A percentile compares a stretch with the other conserved stretches of the same genome.
Evolutionary conservation across 1,139 yeast genomes (phyloP).

Genomic region (Debaryomyces robertsiae): DNA sequence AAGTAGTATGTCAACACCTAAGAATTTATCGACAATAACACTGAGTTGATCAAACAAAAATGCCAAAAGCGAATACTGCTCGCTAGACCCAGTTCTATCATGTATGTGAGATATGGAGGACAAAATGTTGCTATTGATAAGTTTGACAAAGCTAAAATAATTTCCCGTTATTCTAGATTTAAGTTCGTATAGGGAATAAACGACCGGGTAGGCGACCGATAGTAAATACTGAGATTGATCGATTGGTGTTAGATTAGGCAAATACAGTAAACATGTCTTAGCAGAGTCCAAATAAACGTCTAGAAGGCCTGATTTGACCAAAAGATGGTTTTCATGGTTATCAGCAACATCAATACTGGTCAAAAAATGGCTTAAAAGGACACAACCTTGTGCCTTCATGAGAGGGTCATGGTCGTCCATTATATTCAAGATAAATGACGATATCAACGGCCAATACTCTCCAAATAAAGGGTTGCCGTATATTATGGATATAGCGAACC

Average conservation of each 20-base stretch:
- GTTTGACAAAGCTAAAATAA: slow-evolving; percentile 17
- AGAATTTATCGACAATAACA: slow-evolving; percentile 14
- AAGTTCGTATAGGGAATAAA: slow-evolving; percentile 17
- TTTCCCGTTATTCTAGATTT: slow-evolving; percentile 9
- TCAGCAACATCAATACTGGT: slow-evolving; percentile 19
- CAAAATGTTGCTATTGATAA: slow-evolving; percentile 25
- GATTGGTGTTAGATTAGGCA: slow-evolving; percentile 49
- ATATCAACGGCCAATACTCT: slow-evolving; percentile 44
- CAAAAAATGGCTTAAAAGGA: slow-evolving; percentile 29
- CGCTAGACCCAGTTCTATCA: slow-evolving; percentile 5
- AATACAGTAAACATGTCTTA: slow-evolving; percentile 41
- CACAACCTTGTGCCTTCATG: slow-evolving; percentile 47
- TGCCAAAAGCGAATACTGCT: slow-evolving; percentile 15
- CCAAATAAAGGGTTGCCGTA: slow-evolving; percentile 19
- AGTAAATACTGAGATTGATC: slow-evolving; percentile 26
- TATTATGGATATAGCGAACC: slow-evolving; percentile 27
- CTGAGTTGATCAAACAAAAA: slow-evolving; percentile 21
- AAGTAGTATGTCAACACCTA: slow-evolving; percentile 25
- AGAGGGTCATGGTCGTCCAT: slow-evolving; percentile 52
- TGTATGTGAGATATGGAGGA: slow-evolving; percentile 25
- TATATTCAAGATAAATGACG: slow-evolving; percentile 53
- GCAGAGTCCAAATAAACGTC: slow-evolving; percentile 45
- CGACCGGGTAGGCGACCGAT: slow-evolving; percentile 27
- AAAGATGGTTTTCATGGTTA: slow-evolving; percentile 14
- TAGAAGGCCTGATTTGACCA: slow-evolving; percentile 43